Evolutionary conservation across 139 green algal genomes (phyloP), one percentile per base, ranked within the genome.

Genomic region (Eudorina sp.): DNA sequence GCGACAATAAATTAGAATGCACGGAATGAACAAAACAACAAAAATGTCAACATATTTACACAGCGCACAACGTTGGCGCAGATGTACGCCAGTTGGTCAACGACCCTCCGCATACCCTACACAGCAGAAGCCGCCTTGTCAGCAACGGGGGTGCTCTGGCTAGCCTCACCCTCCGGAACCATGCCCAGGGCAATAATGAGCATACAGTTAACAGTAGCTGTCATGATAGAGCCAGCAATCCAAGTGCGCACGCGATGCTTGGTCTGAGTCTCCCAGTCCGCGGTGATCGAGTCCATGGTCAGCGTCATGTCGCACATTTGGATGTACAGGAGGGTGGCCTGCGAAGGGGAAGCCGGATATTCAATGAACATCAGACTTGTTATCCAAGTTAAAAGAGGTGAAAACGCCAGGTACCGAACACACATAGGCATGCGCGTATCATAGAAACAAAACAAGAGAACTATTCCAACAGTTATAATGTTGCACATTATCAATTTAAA

Each of bases 191-290:
- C 84, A 53, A 89, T 41, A 23, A 89, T 40, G 1, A 89, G 53
- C 27, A 89, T 58, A 55, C 84, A 89, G 70, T 89, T 84, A 27
- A 83, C 72, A 40, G 72, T 51, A n/a, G 72, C 53, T 16, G 84
- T 89, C 84, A 89, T 89, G 55, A 89, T 84, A 31, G 64, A 76
- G 53, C 84, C 84, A 23, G 84, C 84, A 41, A 79, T 53, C 84
- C 76, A 77, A 53, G 73, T 83, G 72, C 84, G 70, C 7, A 69
- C 72, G 72, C 84, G 84, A 51, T 83, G 55, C 72, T 89, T 80
- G 83, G 70, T n/a, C 19, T 27, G 4, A 66, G 34, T 34, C 4
- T 16, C 34, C 18, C 11, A 23, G 66, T 69, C 66, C 1, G 43
- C 82, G 34, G 58, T 66, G 23, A 81, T 25, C 18, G 66, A 88